Conservation (phyloP, 345 rosid genomes). For the Erodium maritimum region DNA sequence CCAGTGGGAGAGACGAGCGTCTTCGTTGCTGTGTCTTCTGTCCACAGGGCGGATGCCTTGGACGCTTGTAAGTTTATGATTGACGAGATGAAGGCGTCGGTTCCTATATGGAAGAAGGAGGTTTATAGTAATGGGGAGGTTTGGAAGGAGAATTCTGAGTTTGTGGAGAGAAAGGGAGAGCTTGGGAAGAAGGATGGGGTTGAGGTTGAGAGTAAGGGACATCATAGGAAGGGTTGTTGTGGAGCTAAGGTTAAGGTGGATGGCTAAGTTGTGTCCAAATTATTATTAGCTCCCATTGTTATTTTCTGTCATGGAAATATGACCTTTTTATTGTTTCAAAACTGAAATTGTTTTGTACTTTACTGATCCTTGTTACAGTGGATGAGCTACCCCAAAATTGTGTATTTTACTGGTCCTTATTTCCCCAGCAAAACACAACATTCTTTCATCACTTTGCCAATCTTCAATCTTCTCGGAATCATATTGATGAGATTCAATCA, state of each 20-base stretch:
- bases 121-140: constrained; percentile 75
- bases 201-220: constrained; percentile 10
- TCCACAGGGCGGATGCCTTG: constrained; percentile 71
- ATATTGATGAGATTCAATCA: too few relatives aligned
- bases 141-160: constrained; percentile 93
- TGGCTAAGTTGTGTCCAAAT: too few relatives aligned
- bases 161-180: constrained; percentile 45
- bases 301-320: too few relatives aligned
- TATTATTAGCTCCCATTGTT: too few relatives aligned
- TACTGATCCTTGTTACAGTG: too few relatives aligned
- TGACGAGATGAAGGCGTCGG: constrained; percentile 75
- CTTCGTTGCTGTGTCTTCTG: constrained; percentile 69
- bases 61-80: constrained; percentile 79
- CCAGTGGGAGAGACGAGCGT: constrained; percentile 84
- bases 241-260: constrained; percentile 43
- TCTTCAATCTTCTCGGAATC: too few relatives aligned
- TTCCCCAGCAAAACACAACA: too few relatives aligned
- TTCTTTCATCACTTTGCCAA: too few relatives aligned
- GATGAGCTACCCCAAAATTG: too few relatives aligned
- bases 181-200: constrained; percentile 24
- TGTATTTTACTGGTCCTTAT: too few relatives aligned
- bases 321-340: too few relatives aligned
- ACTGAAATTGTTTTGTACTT: too few relatives aligned
- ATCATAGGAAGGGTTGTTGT: constrained; percentile 36
- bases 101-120: constrained; percentile 94